Evolutionary conservation across 768 basidiomycete species (phyloP), one percentile per base, ranked within the genome.

Genomic region (Grammothele lineata): DNA sequence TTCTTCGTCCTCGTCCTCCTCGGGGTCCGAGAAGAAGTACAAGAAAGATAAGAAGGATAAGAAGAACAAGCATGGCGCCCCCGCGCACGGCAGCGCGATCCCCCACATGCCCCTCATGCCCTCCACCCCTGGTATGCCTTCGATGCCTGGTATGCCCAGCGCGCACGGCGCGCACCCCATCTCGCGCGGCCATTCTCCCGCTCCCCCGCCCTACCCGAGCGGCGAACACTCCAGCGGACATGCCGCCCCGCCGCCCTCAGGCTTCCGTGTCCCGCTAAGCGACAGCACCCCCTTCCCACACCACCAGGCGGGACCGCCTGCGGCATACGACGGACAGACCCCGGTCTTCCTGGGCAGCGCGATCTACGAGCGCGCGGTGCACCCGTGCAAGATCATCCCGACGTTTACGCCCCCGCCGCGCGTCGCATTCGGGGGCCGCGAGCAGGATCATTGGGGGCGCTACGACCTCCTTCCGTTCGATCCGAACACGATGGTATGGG

Each of bases 311-410:
- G 80, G 78, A 17, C 65, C 50, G 1, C 75, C 86, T 0, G 74
- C 78, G 1, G 78, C 74, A 56, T 56, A 63, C 30, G 87, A 92
- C 57, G 77, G 79, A 1, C 49, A 55, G 21, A 74, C 75, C 2
- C 82, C 83, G 5, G 60, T 90, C 49, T 92, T 73, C 66, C 55
- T 92, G 25, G 89, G 87, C 12, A 86, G 85, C 4, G 89, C 87
- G 10, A 66, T 90, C 37, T 70, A 89, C 59, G 70, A 45, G 8
- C 55, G 70, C 50, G 79, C 81, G 0, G 85, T 90, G 3, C 88
- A 92, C 49, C 89, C 89, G 3, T 91, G 89, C 76, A 92, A 92
- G 70, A 78, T 91, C 56, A 79, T 70, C 1, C 78, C 82, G 9
- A 62, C 73, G 53, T 76, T 86, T n/a, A 58, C n/a, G 59, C 74